Evolutionary conservation across 1,284 basidiomycete genomes (phyloP).

Genomic region (Austroboletus niveus): DNA sequence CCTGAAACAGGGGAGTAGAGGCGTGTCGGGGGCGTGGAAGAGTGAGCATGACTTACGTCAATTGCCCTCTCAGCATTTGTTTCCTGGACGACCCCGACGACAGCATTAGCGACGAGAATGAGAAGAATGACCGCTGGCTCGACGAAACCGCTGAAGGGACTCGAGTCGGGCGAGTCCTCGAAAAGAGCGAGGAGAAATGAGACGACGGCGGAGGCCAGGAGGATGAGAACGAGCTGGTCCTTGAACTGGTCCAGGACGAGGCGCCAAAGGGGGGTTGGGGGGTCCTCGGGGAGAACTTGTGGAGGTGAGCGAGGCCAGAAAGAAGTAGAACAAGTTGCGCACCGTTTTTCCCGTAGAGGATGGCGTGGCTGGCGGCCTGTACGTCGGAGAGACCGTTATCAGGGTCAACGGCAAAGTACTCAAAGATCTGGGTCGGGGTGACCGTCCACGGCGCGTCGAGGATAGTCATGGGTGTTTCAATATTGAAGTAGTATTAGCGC

Average conservation of each 20-base stretch:
- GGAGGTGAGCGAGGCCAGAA: slow-evolving; percentile 2
- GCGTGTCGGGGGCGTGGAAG: background rate
- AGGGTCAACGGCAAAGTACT: slow-evolving; percentile 62
- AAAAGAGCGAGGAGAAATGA: slow-evolving; percentile 88
- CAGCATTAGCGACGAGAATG: slow-evolving; percentile 90
- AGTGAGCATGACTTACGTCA: slow-evolving; percentile 61
- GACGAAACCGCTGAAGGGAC: slow-evolving; percentile 81
- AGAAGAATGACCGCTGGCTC: slow-evolving; percentile 92
- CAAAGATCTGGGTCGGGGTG: slow-evolving; percentile 59
- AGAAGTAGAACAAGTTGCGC: slow-evolving; percentile 20
- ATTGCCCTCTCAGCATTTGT: slow-evolving; percentile 94
- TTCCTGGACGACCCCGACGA: slow-evolving; percentile 94
- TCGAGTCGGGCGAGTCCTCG: slow-evolving; percentile 68
- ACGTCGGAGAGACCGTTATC: slow-evolving; percentile 53
- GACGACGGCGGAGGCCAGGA: slow-evolving; percentile 87
- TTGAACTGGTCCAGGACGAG: slow-evolving; percentile 97
- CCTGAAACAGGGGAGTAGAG: slow-evolving; percentile 47
- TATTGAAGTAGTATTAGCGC: no score
- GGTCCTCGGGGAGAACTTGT: slow-evolving; percentile 85
- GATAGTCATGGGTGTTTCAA: slow-evolving; percentile 18
- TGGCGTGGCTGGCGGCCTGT: slow-evolving; percentile 69
- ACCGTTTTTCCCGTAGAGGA: slow-evolving; percentile 87
- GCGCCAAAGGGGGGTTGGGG: slow-evolving; percentile 88
- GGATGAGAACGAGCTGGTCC: slow-evolving; percentile 93
- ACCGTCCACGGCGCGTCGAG: slow-evolving; percentile 75